Base-by-base conservation (phyloP, 768 basidiomycete genomes). In the Pisolithus orientalis region DNA sequence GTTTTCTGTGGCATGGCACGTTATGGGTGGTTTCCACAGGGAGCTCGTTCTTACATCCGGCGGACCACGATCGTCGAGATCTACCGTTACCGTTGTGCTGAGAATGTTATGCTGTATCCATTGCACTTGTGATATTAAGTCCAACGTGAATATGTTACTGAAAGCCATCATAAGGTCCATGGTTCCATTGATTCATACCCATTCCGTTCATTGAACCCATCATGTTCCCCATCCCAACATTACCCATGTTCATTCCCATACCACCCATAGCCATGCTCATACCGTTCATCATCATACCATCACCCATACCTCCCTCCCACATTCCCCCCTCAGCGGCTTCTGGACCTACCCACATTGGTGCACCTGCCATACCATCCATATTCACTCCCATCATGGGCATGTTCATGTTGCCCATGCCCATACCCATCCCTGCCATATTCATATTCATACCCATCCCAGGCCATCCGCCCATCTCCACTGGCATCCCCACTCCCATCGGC, bases 261-360 rank as follows among this genome's bases (percentile, higher is more conserved):
- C 50, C 50, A 37, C 53, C 53, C n/a, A 47, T 54, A 4, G 55
- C 53, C 64, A 68, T 69, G 0, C 63, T 67, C 59, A 69, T 71
- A 38, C 59, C 58, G 32, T 65, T 70, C 59, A 71, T 75, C 62
- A 75, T 72, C 61, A 80, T 79, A 8, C 72, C 75, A 5, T 72
- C 69, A 25, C 66, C 65, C 65, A 72, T 68, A 0, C 68, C 69
- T 8, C 65, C 68, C 16, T 70, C 71, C 68, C 70, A 70, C 52
- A 76, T 70, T 17, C 61, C 65, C 1, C 66, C 62, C 45, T 68
- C 69, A 1, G 63, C 59, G 17, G 63, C 59, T 1, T 63, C 67
- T 0, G 60, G 62, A 0, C 68, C 66, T 64, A 74, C 67, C 68
- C 72, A 73, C 53, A 72, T 70, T 14, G 59, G 52, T 0, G 61